Base-by-base conservation (phyloP, 2,329 filamentous ascomycete species). In the Nakataea oryzae region DNA sequence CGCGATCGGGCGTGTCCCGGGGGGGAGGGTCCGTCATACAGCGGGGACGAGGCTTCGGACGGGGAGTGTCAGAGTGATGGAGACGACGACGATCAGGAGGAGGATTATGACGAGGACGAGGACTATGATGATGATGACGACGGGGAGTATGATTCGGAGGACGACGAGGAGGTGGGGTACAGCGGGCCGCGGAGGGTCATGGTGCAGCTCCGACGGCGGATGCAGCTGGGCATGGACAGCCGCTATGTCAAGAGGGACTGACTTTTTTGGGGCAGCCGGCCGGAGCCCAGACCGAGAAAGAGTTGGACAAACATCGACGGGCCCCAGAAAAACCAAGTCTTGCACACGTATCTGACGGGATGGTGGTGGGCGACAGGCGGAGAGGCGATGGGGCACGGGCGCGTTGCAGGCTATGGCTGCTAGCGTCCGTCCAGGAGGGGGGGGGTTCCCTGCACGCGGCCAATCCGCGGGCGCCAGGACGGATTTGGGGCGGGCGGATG, bases 191-290 rank as follows among this genome's bases (percentile, higher is more conserved):
- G 68, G 58, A 75, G 74, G 66, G 70, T 73, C 57, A 70, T 73
- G 24, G 67, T 79, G 64, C 70, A 68, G 65, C 72, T 81, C 57
- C 69, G 72, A 59, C 70, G 79, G 14, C 71, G 71, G 66, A 66
- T 74, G 67, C 69, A 76, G 64, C 68, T 79, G 61, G 78, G 78
- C 13, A 73, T 81, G 70, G 77, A 80, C 58, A 79, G 79, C 67
- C 69, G 71, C 29, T 81, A 78, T 68, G 76, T 81, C 17, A 61
- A 60, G 47, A 34, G 29, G 6, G 41, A 60, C 41, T 50, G 24
- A 50, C 24, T 50, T 41, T n/a, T n/a, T n/a, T n/a, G n/a, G n/a
- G 41, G 41, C 21, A 50, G 41, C 6, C 21, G 41, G 24, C 41
- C 17, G 3, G 21, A 8, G 41, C 21, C 41, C 21, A 50, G 41